A percentile compares a stretch with the other conserved stretches of the same genome.
Evolutionary conservation across 2,329 filamentous ascomycete genomes (phyloP).

Genomic region (Lecanicillium sp.): DNA sequence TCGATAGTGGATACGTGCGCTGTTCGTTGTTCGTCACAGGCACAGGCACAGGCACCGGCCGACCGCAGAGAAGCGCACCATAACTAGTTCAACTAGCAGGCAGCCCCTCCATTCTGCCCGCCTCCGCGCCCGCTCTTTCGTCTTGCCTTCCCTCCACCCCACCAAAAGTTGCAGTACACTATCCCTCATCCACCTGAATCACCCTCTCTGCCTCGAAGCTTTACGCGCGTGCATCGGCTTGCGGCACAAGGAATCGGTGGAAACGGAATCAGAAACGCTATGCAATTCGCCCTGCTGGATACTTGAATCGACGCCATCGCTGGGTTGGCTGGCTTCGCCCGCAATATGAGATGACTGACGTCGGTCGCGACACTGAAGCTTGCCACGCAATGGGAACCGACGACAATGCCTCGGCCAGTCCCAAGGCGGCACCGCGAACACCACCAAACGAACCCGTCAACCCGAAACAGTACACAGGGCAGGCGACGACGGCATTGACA

Average conservation of each 20-base stretch:
- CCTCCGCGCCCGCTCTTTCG: too few relatives aligned
- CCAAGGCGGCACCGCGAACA: constrained; percentile 45
- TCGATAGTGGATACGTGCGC: not conserved
- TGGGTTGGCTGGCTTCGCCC: constrained; percentile 18
- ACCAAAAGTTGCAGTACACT: too few relatives aligned
- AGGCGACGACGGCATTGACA: constrained; percentile 79
- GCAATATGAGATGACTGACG: constrained; percentile 15
- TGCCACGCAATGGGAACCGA: constrained; percentile 15
- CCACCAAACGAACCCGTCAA: constrained; percentile 31
- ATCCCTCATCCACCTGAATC: too few relatives aligned
- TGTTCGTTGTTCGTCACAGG: too few relatives aligned
- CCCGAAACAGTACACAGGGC: constrained; percentile 44
- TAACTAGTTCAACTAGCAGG: not conserved
- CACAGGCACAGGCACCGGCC: too few relatives aligned
- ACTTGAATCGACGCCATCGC: constrained; percentile 16
- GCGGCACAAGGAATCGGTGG: too few relatives aligned
- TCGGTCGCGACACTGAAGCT: constrained; percentile 2
- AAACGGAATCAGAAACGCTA: too few relatives aligned
- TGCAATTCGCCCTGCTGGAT: too few relatives aligned
- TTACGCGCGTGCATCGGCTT: too few relatives aligned
- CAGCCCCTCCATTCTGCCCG: constrained; percentile 2
- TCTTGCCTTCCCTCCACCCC: too few relatives aligned
- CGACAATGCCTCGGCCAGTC: constrained; percentile 36
- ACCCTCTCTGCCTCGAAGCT: too few relatives aligned
- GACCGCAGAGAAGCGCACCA: too few relatives aligned